Evolutionary conservation across 225 moss, liverwort and hornwort genomes (phyloP).

Genomic region (Physcomitrellopsis africana): DNA sequence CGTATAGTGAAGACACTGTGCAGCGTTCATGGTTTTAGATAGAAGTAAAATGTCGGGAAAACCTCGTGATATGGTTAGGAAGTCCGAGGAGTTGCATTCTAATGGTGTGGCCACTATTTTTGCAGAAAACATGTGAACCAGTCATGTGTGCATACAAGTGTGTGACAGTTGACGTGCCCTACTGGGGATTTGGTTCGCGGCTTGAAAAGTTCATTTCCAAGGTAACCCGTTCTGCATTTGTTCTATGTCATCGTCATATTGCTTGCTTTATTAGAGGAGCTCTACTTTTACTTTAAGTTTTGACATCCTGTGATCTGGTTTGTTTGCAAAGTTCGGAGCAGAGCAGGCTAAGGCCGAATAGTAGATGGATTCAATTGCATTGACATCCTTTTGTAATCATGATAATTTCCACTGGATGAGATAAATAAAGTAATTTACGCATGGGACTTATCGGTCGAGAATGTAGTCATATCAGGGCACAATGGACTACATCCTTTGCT

Average conservation of each 20-base stretch:
- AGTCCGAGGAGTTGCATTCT: constrained; percentile 1
- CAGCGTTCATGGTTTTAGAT: too few species aligned
- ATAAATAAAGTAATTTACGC: too few species aligned
- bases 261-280: constrained; percentile 19
- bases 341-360: too few species aligned
- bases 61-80: too few species aligned
- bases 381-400: too few species aligned
- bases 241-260: neutral
- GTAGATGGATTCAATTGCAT: too few species aligned
- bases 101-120: constrained; percentile 14
- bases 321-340: neutral
- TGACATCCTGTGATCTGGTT: neutral
- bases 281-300: constrained; percentile 36
- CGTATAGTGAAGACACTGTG: neutral
- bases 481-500: too few species aligned
- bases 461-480: too few species aligned
- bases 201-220: constrained; percentile 88
- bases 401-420: too few species aligned
- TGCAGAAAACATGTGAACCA: constrained; percentile 77
- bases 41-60: too few species aligned
- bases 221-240: constrained; percentile 22
- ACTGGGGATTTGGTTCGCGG: constrained; percentile 90
- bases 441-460: too few species aligned
- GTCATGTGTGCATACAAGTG: constrained; percentile 99
- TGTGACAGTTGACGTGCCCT: constrained; percentile 97